phyloP scores from a whole-genome alignment of 2,329 filamentous ascomycete genomes.

The Hymenoscyphus occultus region DNA sequence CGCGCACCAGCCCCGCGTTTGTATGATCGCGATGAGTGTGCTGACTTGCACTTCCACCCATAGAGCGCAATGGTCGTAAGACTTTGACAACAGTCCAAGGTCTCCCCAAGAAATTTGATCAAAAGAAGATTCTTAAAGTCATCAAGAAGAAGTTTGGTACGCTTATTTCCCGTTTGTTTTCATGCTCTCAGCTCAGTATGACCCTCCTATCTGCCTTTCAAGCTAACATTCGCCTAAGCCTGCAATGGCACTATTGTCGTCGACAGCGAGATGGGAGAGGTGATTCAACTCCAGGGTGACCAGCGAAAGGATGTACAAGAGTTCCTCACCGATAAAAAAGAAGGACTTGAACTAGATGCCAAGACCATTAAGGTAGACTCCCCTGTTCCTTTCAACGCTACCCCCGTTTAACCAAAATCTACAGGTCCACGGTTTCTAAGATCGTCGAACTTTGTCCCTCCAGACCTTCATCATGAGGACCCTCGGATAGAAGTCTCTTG shows the following conservation, averaged over 20 bases:
- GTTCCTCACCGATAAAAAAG: constrained; percentile 94
- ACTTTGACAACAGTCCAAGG: constrained; percentile 99
- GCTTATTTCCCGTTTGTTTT: constrained; percentile 32
- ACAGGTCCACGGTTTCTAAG: constrained; percentile 63
- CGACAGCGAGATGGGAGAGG: constrained; percentile 96
- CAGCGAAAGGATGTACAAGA: constrained; percentile 98
- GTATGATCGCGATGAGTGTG: constrained; percentile 22
- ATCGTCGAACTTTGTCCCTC: constrained; percentile 39
- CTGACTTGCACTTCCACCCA: constrained; percentile 41
- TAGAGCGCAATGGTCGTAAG: constrained; percentile 99
- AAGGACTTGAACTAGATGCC: constrained; percentile 87
- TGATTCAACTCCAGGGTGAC: constrained; percentile 99
- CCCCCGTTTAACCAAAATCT: constrained; percentile 13
- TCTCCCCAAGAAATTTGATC: constrained; percentile 97
- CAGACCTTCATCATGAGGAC: constrained; percentile 33
- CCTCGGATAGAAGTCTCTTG: constrained; percentile 34
- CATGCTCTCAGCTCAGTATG: not conserved
- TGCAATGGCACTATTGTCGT: constrained; percentile 99
- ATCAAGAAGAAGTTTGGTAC: constrained; percentile 99
- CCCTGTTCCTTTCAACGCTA: not conserved
- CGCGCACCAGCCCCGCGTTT: constrained; percentile 15
- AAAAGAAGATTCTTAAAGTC: constrained; percentile 99
- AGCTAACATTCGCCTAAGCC: constrained; percentile 50
- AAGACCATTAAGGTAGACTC: constrained; percentile 87
- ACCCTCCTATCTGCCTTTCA: not conserved